These are phyloP conservation scores for Vanrija pseudolonga DNA, from an alignment of 1,284 basidiomycete species.

Conservation along the genomic window DNA sequence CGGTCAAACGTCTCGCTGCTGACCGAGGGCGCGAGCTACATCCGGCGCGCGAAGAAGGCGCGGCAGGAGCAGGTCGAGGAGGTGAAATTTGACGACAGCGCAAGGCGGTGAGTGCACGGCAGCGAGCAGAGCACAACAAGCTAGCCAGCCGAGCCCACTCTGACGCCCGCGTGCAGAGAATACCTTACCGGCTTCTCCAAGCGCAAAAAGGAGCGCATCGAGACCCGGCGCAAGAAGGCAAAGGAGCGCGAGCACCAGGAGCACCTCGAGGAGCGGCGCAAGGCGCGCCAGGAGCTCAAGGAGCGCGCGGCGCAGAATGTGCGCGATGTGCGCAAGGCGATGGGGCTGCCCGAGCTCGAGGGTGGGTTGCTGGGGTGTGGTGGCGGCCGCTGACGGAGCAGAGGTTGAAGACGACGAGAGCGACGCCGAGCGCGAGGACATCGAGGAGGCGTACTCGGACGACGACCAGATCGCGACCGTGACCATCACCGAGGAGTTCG, in stretches of 20 bases:
- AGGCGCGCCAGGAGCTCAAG: slow-evolving; percentile 43
- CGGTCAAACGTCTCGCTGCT: slow-evolving; percentile 47
- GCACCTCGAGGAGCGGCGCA: slow-evolving; percentile 42
- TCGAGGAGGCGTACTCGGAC: slow-evolving; percentile 44
- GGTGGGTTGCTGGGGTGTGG: slow-evolving; percentile 9
- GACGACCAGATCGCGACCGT: slow-evolving; percentile 48
- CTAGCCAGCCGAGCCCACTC: not conserved
- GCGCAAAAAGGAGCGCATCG: slow-evolving; percentile 49
- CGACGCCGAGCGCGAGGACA: slow-evolving; percentile 17
- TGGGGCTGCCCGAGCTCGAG: slow-evolving; percentile 37
- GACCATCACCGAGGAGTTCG: slow-evolving; percentile 49
- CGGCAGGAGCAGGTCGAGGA: slow-evolving; percentile 47
- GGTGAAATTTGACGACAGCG: slow-evolving; percentile 50
- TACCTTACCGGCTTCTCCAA: slow-evolving; percentile 50
- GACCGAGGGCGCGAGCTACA: slow-evolving; percentile 48
- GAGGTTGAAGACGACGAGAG: slow-evolving; percentile 12
- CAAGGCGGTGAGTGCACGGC: slow-evolving; percentile 33
- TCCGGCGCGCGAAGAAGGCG: slow-evolving; percentile 45
- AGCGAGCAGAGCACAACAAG: no score
- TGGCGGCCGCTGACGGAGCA: not conserved
- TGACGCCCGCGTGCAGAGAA: slow-evolving; percentile 29
- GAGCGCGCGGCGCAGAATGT: slow-evolving; percentile 45
- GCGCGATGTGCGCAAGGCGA: slow-evolving; percentile 39
- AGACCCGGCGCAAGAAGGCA: slow-evolving; percentile 41
- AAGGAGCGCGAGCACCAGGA: slow-evolving; percentile 46